Conservation (phyloP, 345 rosid genomes). For the Rhizophora apiculata region DNA sequence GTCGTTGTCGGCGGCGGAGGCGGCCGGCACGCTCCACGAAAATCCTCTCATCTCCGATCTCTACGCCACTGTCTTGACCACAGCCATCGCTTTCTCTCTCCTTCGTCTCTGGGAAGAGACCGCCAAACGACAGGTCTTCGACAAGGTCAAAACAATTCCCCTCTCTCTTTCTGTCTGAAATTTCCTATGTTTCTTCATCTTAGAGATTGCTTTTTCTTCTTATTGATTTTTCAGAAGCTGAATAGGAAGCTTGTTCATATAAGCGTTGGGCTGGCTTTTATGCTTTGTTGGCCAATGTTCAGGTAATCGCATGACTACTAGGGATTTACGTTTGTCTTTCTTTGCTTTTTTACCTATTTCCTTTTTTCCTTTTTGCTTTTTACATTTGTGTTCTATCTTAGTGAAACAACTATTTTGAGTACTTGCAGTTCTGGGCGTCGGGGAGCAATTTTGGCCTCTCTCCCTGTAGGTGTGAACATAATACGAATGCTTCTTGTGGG, state of each 20-base stretch:
- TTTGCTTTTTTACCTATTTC: background rate
- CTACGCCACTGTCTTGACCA: constrained; percentile 41
- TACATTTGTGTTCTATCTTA: constrained; percentile 11
- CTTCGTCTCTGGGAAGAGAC: constrained; percentile 64
- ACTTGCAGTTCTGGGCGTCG: constrained; percentile 63
- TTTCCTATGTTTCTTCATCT: background rate
- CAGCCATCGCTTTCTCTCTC: constrained; percentile 40
- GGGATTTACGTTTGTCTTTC: constrained; percentile 8
- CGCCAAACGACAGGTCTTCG: constrained; percentile 56
- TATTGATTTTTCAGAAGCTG: constrained; percentile 41
- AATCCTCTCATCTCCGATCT: constrained; percentile 53
- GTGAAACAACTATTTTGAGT: constrained; percentile 18
- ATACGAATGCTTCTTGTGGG: constrained; percentile 78
- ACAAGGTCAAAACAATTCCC: constrained; percentile 38
- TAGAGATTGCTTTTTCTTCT: constrained; percentile 9
- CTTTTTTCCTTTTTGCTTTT: background rate
- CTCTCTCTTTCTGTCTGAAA: background rate
- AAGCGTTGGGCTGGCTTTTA: constrained; percentile 74
- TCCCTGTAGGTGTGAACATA: constrained; percentile 62
- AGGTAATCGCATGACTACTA: constrained; percentile 39
- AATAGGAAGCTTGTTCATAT: constrained; percentile 88
- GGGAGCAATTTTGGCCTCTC: constrained; percentile 76
- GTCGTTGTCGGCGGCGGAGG: constrained; percentile 12
- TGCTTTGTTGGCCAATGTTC: constrained; percentile 89
- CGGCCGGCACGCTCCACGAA: constrained; percentile 40